Evolutionary conservation across 495 filamentous ascomycete species (phyloP), one percentile per base, ranked within the genome.

Genomic region (Aspergillus asperescens): DNA sequence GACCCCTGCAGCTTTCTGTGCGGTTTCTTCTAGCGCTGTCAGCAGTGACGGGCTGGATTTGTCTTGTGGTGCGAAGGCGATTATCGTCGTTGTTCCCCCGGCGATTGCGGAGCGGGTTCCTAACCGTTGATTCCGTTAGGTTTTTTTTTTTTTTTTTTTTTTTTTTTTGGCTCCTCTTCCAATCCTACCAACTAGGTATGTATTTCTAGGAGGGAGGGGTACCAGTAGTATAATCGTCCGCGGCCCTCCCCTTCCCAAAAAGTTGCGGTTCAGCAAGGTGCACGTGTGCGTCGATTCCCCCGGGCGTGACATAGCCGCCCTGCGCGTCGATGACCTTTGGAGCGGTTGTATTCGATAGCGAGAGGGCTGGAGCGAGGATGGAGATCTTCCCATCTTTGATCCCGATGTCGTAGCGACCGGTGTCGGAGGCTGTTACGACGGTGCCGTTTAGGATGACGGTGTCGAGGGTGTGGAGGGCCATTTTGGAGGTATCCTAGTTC

Each of bases 21-120:
- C n/a, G n/a, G n/a, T n/a, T n/a, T n/a, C n/a, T n/a, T n/a, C n/a
- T n/a, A n/a, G 27, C 24, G 38, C 23, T 40, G 27, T 57, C 55
- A 4, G 23, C 24, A 10, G 40, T 39, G 5, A 57, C 29, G 15
- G 55, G 50, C 8, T 25, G 13, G 35, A 23, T 28, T 32, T 47
- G n/a, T 43, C 31, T 15, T 57, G 44, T 1, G 55, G 55, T 0
- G 80, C 79, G 50, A 84, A 83, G 4, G 77, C 65, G 20, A 82
- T 69, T 47, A 83, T 72, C 4, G 80, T 81, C 0, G 80, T 83
- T 25, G 74, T 82, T 15, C 80, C 80, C 25, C 81, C 79, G 8
- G 73, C 74, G 50, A 83, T 72, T 7, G 79, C 79, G 29, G 74
- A 78, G 29, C 78, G 63, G 2, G 76, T 39, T 1, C 53, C 53